Conservation (phyloP, 2,329 filamentous ascomycete species). For the Alternaria dauci region DNA sequence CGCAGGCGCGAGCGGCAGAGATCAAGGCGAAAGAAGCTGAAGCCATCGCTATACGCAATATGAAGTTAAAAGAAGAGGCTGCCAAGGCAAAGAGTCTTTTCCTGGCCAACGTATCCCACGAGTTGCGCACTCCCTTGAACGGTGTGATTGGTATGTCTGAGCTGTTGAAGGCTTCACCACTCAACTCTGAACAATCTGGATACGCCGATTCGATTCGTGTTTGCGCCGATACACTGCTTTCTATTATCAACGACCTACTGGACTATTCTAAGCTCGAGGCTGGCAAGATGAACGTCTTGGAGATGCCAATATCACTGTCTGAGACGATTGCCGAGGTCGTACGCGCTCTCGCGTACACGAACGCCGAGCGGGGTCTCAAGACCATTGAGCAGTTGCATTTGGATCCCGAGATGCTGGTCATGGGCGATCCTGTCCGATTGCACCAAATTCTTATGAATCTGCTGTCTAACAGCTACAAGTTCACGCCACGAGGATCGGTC, state of each 20-base stretch:
- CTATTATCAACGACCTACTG: conserved; percentile 63
- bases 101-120: conserved; percentile 62
- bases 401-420: conserved; percentile 62
- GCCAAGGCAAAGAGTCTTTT: conserved; percentile 86
- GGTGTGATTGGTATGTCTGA: conserved; percentile 68
- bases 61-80: conserved; percentile 82
- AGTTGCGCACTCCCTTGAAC: conserved; percentile 67
- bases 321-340: conserved; percentile 72
- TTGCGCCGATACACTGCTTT: conserved; percentile 65
- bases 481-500: conserved; percentile 85
- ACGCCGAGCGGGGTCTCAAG: conserved; percentile 66
- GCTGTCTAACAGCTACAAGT: conserved; percentile 92
- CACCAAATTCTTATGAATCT: conserved; percentile 74
- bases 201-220: conserved; percentile 71
- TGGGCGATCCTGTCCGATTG: conserved; percentile 61
- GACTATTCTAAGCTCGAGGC: conserved; percentile 63
- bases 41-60: conserved; percentile 77
- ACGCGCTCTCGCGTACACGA: conserved; percentile 69
- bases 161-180: conserved; percentile 64
- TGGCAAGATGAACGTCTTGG: conserved; percentile 68
- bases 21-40: conserved; percentile 80
- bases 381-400: conserved; percentile 66
- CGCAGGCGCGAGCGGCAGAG: conserved; percentile 76
- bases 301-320: conserved; percentile 59
- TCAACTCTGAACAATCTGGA: conserved; percentile 67